Evolutionary conservation across 768 basidiomycete genomes (phyloP).

Genomic region (Leucogyrophana mollusca): DNA sequence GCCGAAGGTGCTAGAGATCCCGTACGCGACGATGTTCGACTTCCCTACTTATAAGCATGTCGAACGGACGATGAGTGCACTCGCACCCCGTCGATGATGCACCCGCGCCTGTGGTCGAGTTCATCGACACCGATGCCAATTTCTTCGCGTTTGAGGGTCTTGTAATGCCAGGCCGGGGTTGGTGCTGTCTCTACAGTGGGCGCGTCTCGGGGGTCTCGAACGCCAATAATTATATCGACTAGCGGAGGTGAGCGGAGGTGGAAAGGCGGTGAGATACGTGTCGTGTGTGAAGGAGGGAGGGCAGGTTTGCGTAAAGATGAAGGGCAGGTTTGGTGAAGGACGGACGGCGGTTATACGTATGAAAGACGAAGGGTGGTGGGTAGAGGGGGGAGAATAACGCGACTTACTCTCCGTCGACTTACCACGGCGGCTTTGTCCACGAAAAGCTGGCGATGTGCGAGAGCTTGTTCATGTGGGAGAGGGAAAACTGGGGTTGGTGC

Average conservation of each 20-base stretch:
- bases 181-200: too few species aligned
- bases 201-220: constrained; percentile 90
- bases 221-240: constrained; percentile 82
- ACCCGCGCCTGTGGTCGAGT: constrained; percentile 11
- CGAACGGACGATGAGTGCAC: constrained; percentile 36
- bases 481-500: too few species aligned
- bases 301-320: too few species aligned
- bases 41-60: constrained; percentile 47
- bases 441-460: too few species aligned
- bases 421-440: constrained; percentile 99
- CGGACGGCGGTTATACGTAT: neutral
- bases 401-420: constrained; percentile 88
- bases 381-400: constrained; percentile 1
- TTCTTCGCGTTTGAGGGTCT: too few species aligned
- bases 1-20: constrained; percentile 45
- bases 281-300: neutral
- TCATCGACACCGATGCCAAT: too few species aligned
- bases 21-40: constrained; percentile 47
- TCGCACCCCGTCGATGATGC: constrained; percentile 34
- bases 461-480: too few species aligned
- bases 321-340: too few species aligned
- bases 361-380: neutral
- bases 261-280: neutral
- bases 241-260: constrained; percentile 84
- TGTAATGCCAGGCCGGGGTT: too few species aligned